phyloP scores from a whole-genome alignment of 2,329 filamentous ascomycete genomes.

The Orbilia javanica region DNA sequence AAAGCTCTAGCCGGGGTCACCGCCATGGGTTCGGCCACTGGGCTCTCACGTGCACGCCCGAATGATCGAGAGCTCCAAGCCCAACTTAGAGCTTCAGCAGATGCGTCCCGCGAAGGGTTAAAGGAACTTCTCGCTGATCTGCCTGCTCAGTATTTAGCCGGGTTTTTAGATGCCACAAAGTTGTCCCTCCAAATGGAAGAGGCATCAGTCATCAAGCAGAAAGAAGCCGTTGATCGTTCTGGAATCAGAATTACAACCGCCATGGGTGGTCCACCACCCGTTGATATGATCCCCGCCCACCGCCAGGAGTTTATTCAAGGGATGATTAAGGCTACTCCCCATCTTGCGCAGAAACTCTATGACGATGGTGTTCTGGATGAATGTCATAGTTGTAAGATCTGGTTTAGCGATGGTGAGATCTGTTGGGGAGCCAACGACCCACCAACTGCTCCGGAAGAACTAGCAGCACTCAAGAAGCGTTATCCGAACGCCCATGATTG shows the following conservation, averaged over 20 bases:
- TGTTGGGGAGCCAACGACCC: slow-evolving; percentile 30
- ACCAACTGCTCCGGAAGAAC: too few relatives aligned
- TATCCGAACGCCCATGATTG: background rate
- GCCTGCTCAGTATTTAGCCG: background rate
- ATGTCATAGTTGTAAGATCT: slow-evolving; percentile 19
- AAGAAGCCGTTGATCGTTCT: background rate
- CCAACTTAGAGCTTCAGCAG: background rate
- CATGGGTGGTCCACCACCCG: background rate
- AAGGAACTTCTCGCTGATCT: background rate
- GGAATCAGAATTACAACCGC: background rate
- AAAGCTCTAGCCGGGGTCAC: background rate
- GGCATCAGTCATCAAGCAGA: background rate
- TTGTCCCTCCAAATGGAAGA: background rate
- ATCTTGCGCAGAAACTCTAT: slow-evolving; percentile 21
- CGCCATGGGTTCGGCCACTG: background rate
- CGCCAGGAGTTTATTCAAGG: background rate
- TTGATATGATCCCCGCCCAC: background rate
- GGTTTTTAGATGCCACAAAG: background rate
- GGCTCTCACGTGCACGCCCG: background rate
- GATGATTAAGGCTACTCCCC: background rate
- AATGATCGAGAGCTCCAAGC: background rate
- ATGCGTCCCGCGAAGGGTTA: background rate
- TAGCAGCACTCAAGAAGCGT: slow-evolving; percentile 18
- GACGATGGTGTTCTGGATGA: slow-evolving; percentile 2
- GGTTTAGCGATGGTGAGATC: slow-evolving; percentile 32